These are phyloP conservation scores for Nemania sp. DNA, from an alignment of 2,329 filamentous ascomycete genomes.

Conservation along the genomic window DNA sequence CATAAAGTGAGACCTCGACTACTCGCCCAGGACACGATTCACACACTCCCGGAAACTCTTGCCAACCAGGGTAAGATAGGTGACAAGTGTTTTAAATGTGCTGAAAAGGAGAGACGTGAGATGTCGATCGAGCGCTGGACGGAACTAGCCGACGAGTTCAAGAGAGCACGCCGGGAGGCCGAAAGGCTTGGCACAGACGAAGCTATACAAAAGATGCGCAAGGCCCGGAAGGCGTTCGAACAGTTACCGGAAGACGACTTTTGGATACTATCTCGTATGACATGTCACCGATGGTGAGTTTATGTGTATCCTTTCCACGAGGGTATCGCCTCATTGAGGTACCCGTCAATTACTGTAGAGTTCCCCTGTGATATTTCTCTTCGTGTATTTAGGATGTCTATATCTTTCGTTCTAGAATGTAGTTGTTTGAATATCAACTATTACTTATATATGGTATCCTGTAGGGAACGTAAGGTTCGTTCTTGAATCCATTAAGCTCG, in stretches of 20 bases:
- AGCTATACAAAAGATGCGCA: conserved; percentile 27
- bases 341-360: no score
- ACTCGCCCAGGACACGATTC: conserved; percentile 50
- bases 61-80: conserved; percentile 49
- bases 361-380: no score
- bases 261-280: conserved; percentile 15
- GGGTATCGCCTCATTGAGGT: not conserved
- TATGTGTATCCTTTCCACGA: not conserved
- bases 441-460: no score
- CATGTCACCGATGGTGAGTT: conserved; percentile 37
- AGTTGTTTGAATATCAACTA: no score
- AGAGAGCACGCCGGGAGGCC: conserved; percentile 29
- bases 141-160: conserved; percentile 29
- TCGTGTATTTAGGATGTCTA: no score
- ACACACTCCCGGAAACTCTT: conserved; percentile 51
- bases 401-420: no score
- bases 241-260: conserved; percentile 30
- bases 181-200: conserved; percentile 29
- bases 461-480: no score
- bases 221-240: conserved; percentile 40
- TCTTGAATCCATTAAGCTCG: no score
- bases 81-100: conserved; percentile 38
- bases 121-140: conserved; percentile 26
- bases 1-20: conserved; percentile 47
- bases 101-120: conserved; percentile 15